phyloP scores from a whole-genome alignment of 768 basidiomycete genomes.

The Phaeotremella skinneri region DNA sequence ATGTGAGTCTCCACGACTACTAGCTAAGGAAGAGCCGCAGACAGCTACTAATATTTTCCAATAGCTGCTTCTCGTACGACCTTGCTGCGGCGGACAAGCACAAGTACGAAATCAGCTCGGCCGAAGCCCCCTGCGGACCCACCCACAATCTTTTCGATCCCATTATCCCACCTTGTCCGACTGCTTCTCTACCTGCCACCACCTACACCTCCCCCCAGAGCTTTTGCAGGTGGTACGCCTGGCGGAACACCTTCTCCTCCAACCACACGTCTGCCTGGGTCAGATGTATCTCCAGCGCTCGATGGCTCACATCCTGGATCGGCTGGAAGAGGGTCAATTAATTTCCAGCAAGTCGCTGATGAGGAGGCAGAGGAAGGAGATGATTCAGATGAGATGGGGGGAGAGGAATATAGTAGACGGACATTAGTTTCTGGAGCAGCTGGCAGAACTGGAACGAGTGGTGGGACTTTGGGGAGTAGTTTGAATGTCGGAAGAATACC shows the following conservation, averaged over 20 bases:
- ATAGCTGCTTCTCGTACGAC: neutral
- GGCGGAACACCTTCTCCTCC: slow-evolving; percentile 10
- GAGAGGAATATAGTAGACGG: neutral
- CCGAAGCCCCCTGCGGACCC: slow-evolving; percentile 17
- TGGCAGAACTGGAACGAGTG: neutral
- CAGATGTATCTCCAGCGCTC: too few species aligned
- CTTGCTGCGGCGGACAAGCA: neutral
- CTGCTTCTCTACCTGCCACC: slow-evolving; percentile 32
- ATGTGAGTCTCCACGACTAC: too few species aligned
- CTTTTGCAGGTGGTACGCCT: slow-evolving; percentile 39
- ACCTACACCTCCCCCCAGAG: slow-evolving; percentile 23
- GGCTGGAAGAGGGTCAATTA: neutral
- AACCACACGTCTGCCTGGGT: too few species aligned
- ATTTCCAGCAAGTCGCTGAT: slow-evolving; percentile 54
- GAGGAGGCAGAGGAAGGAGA: slow-evolving; percentile 58
- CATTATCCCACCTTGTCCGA: slow-evolving; percentile 27
- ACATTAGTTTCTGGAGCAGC: neutral
- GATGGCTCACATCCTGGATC: too few species aligned
- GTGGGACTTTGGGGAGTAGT: neutral
- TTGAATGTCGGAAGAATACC: neutral
- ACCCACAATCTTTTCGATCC: slow-evolving; percentile 34
- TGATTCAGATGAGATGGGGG: neutral
- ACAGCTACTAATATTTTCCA: slow-evolving; percentile 5
- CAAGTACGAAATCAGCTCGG: slow-evolving; percentile 7
- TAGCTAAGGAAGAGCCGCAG: slow-evolving; percentile 15